Conservation (phyloP, 176 grass and related monocot genomes). For the Oryza brachyantha region DNA sequence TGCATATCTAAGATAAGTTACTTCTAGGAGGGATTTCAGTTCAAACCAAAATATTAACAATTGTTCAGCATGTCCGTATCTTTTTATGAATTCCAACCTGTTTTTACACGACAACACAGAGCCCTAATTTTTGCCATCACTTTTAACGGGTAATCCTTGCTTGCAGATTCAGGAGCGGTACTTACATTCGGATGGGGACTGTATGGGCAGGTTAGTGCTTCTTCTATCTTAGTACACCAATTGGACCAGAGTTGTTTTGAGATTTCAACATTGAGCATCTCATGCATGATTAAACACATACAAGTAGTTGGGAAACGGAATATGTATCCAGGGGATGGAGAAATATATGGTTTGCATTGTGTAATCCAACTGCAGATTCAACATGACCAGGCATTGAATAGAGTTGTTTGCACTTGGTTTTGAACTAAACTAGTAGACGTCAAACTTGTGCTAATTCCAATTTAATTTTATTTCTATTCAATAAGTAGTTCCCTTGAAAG, state of each 20-base stretch:
- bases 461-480: not conserved
- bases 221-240: not conserved
- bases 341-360: not conserved
- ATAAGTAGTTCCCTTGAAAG: not conserved
- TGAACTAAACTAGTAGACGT: not conserved
- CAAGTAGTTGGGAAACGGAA: not conserved
- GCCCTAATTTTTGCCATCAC: not conserved
- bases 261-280: not conserved
- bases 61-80: not conserved
- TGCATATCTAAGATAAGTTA: not conserved
- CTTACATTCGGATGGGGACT: slow-evolving; percentile 98
- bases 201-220: slow-evolving; percentile 78
- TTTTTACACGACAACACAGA: not conserved
- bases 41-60: slow-evolving; percentile 1
- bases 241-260: not conserved
- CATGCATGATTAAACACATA: not conserved
- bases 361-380: not conserved
- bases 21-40: not conserved
- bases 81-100: not conserved
- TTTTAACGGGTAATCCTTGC: slow-evolving; percentile 19
- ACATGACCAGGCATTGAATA: not conserved
- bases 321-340: not conserved
- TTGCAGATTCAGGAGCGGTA: slow-evolving; percentile 81
- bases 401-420: not conserved
- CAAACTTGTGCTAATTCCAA: not conserved